Evolutionary conservation across 2,329 filamentous ascomycete species (phyloP).

Genomic region (Arthrobotrys musiformis): DNA sequence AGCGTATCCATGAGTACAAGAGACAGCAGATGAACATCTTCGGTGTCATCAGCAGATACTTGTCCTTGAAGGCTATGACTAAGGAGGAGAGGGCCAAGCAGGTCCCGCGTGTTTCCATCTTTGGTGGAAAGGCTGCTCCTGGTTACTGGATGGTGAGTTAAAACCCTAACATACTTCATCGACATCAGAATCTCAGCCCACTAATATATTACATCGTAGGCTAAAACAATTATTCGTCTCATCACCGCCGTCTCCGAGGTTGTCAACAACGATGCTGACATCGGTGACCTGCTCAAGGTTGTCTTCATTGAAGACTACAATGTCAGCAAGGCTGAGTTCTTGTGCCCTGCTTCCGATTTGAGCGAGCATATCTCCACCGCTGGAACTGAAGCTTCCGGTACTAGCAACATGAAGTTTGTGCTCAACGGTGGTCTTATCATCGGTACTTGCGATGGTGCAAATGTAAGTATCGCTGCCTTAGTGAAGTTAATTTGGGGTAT

Average conservation of each 20-base stretch:
- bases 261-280: constrained; percentile 90
- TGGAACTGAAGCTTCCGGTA: constrained; percentile 79
- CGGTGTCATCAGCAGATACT: constrained; percentile 93
- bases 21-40: constrained; percentile 99
- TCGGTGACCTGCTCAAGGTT: constrained; percentile 95
- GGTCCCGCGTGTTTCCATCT: constrained; percentile 89
- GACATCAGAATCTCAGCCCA: background rate
- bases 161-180: background rate
- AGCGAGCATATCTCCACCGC: constrained; percentile 99
- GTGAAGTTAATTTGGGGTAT: background rate
- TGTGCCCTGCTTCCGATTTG: constrained; percentile 91
- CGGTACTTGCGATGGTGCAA: constrained; percentile 96
- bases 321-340: constrained; percentile 98
- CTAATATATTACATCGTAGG: constrained; percentile 62
- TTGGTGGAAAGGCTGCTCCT: constrained; percentile 96
- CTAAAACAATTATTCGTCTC: constrained; percentile 97
- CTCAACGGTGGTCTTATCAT: constrained; percentile 97
- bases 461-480: constrained; percentile 70
- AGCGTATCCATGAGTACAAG: constrained; percentile 99
- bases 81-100: constrained; percentile 87
- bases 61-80: constrained; percentile 85
- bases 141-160: constrained; percentile 92
- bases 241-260: constrained; percentile 91
- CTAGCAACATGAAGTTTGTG: constrained; percentile 97
- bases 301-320: constrained; percentile 99